phyloP scores from a whole-genome alignment of 495 filamentous ascomycete species.

The Physcia stellaris region DNA sequence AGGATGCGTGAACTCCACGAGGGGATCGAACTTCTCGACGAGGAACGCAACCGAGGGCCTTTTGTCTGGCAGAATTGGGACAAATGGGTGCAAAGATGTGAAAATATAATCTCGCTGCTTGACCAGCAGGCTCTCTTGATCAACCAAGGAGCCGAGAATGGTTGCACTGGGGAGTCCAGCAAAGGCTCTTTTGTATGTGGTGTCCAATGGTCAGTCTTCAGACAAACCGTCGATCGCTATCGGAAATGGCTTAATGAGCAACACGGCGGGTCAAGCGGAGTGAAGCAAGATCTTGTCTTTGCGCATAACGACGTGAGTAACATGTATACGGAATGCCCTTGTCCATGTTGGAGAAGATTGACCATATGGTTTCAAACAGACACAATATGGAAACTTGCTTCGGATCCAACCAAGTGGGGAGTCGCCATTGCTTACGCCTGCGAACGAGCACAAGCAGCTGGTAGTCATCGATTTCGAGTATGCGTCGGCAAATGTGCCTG shows the following conservation, averaged over 20 bases:
- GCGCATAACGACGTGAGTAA: constrained; percentile 86
- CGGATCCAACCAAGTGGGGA: constrained; percentile 71
- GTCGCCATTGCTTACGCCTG: constrained; percentile 76
- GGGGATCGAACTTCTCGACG: constrained; percentile 69
- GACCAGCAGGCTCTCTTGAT: constrained; percentile 50
- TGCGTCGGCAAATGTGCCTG: constrained; percentile 75
- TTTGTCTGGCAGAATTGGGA: constrained; percentile 90
- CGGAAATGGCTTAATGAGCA: constrained; percentile 56
- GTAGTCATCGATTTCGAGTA: constrained; percentile 99
- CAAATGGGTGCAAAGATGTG: constrained; percentile 75
- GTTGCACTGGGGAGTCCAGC: constrained; percentile 42
- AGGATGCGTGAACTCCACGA: constrained; percentile 94
- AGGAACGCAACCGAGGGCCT: constrained; percentile 65
- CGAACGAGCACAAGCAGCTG: constrained; percentile 87
- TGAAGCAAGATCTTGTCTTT: constrained; percentile 74
- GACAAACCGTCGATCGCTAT: constrained; percentile 62
- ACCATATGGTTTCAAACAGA: constrained; percentile 38
- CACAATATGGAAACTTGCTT: constrained; percentile 96
- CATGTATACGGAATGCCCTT: background rate
- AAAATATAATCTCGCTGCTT: constrained; percentile 61
- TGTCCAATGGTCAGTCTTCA: constrained; percentile 70
- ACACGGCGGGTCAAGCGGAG: constrained; percentile 49
- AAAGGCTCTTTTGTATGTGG: constrained; percentile 66
- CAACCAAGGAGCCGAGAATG: constrained; percentile 22
- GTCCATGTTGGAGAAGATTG: too few species aligned